A percentile compares a stretch with the other conserved stretches of the same genome.
These are phyloP conservation scores for Albugo candida DNA, from an alignment of 352 stramenopile genomes.

Conservation along the genomic window DNA sequence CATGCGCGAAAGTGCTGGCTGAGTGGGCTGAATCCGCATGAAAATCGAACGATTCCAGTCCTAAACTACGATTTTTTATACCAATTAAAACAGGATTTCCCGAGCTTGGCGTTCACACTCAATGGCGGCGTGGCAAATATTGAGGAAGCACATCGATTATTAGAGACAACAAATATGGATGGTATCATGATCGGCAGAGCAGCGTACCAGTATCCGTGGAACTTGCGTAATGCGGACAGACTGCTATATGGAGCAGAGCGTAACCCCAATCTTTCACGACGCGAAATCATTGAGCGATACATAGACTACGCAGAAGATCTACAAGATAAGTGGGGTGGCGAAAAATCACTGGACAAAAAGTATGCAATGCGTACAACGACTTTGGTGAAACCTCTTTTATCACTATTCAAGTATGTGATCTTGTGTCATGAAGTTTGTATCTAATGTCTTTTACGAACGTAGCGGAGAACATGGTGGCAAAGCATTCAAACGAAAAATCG, in stretches of 20 bases:
- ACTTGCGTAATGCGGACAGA: conserved; percentile 70
- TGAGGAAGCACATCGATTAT: conserved; percentile 73
- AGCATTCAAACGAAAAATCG: conserved; percentile 62
- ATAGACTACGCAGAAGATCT: conserved; percentile 70
- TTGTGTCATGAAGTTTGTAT: background rate
- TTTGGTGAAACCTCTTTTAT: conserved; percentile 59
- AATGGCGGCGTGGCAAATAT: conserved; percentile 94
- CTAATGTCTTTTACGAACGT: background rate
- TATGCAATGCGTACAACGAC: conserved; percentile 67
- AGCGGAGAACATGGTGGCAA: conserved; percentile 62
- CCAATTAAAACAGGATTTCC: conserved; percentile 89
- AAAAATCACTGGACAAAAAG: conserved; percentile 17
- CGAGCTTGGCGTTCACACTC: conserved; percentile 90
- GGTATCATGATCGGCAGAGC: conserved; percentile 82
- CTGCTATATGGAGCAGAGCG: conserved; percentile 48
- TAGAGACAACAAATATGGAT: conserved; percentile 58
- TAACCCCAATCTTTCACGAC: conserved; percentile 70
- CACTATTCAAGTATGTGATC: conserved; percentile 47
- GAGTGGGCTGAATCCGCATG: conserved; percentile 87
- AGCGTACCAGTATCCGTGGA: conserved; percentile 79
- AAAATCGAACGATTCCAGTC: conserved; percentile 95
- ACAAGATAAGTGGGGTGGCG: conserved; percentile 46
- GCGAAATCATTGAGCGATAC: conserved; percentile 70
- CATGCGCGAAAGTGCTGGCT: conserved; percentile 97
- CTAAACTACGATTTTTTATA: conserved; percentile 92